Conservation (phyloP, 768 basidiomycete species). For the Botryobasidium botryosum region DNA sequence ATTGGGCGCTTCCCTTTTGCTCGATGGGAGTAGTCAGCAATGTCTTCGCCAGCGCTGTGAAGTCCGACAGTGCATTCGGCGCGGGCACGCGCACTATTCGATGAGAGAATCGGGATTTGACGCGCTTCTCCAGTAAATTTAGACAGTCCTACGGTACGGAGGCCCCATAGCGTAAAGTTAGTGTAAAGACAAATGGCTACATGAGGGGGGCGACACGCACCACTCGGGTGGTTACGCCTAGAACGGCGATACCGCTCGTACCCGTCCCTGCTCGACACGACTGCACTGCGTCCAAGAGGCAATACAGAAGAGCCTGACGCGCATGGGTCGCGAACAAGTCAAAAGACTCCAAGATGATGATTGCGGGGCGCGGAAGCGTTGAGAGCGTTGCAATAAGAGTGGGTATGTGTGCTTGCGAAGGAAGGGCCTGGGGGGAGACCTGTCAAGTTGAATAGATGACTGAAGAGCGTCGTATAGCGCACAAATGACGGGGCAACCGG, state of each 20-base stretch:
- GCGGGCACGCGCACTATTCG: slow-evolving; percentile 67
- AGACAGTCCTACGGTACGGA: slow-evolving; percentile 44
- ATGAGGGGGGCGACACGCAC: slow-evolving; percentile 14
- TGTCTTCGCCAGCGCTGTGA: slow-evolving; percentile 32
- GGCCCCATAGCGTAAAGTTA: no score
- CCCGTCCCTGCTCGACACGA: slow-evolving; percentile 46
- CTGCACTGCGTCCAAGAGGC: slow-evolving; percentile 87
- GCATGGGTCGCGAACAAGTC: slow-evolving; percentile 87
- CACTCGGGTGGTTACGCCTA: slow-evolving; percentile 74
- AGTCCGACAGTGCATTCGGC: slow-evolving; percentile 31
- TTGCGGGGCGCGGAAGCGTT: slow-evolving; percentile 57
- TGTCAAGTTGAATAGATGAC: no score
- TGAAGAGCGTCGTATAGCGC: no score
- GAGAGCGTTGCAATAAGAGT: slow-evolving; percentile 60
- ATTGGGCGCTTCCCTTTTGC: slow-evolving; percentile 13
- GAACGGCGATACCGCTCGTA: slow-evolving; percentile 58
- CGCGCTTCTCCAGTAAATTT: slow-evolving; percentile 82
- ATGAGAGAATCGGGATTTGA: slow-evolving; percentile 94
- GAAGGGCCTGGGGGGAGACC: no score
- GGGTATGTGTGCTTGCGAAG: slow-evolving; percentile 60
- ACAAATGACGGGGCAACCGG: no score
- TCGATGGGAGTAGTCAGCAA: slow-evolving; percentile 26
- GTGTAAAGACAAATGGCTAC: neutral
- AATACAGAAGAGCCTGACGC: slow-evolving; percentile 85
- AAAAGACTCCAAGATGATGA: slow-evolving; percentile 81